Evolutionary conservation across 192 early-diverging fungal genomes (phyloP).

Genomic region (Backusella psychrophila): DNA sequence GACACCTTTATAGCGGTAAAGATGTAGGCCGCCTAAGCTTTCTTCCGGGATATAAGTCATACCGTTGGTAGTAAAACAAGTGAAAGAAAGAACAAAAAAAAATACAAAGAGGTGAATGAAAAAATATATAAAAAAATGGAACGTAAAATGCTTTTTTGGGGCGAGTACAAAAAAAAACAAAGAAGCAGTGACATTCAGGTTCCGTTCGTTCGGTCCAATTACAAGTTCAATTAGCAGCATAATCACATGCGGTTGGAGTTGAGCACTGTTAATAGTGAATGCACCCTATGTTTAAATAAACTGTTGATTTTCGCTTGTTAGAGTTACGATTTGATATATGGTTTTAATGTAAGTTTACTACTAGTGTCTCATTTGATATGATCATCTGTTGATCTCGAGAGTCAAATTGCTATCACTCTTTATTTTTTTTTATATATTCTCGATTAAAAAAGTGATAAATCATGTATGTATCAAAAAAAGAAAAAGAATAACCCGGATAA

Average conservation of each 20-base stretch:
- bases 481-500: not conserved
- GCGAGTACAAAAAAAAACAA: constrained; percentile 3
- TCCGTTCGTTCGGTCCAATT: not conserved
- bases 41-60: constrained; percentile 65
- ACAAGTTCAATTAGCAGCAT: not conserved
- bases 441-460: too few relatives aligned
- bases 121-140: constrained; percentile 1
- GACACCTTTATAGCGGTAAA: constrained; percentile 77
- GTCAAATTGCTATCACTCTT: not conserved
- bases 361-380: not conserved
- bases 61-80: constrained; percentile 6
- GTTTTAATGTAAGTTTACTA: not conserved
- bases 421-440: not conserved
- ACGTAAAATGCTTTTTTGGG: not conserved
- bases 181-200: constrained; percentile 7
- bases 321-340: not conserved
- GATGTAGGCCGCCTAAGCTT: constrained; percentile 66
- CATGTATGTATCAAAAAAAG: not conserved
- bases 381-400: not conserved
- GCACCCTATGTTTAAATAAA: not conserved
- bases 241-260: not conserved
- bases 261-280: not conserved
- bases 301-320: not conserved
- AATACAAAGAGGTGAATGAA: not conserved
- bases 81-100: not conserved